Evolutionary conservation across 441 rosid genomes (phyloP).

Genomic region (Corymbia calophylla): DNA sequence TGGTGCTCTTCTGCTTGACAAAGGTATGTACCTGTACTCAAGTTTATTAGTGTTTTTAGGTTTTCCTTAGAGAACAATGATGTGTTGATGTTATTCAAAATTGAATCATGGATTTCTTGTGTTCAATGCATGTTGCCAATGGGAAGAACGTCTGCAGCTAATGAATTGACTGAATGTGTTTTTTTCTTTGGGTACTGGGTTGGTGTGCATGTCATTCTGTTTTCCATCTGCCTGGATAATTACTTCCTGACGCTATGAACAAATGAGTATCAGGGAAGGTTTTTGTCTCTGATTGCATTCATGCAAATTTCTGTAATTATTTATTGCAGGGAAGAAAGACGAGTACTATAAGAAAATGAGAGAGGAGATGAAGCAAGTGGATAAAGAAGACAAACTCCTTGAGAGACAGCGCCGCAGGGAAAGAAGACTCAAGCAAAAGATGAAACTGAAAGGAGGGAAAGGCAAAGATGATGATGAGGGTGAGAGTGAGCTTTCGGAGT

Average conservation of each 20-base stretch:
- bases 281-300: not conserved
- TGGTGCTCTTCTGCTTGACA: constrained; percentile 34
- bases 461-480: constrained; percentile 29
- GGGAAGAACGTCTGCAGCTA: not conserved
- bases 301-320: not conserved
- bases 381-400: constrained; percentile 72
- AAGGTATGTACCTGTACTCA: constrained; percentile 32
- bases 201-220: not conserved
- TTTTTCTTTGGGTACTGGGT: not conserved
- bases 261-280: not conserved
- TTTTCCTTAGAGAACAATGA: not conserved
- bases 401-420: constrained; percentile 68
- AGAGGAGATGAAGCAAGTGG: constrained; percentile 64
- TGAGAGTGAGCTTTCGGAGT: constrained; percentile 34
- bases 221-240: not conserved
- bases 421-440: constrained; percentile 60
- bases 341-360: constrained; percentile 61
- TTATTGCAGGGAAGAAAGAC: constrained; percentile 38
- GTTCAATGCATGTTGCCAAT: not conserved
- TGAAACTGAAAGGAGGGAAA: constrained; percentile 55
- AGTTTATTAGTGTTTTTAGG: not conserved
- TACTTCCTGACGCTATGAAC: not conserved
- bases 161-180: not conserved
- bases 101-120: not conserved
- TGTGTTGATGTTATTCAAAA: not conserved